Evolutionary conservation across 257 asterid species (phyloP).

Genomic region (Plectranthus barbatus): DNA sequence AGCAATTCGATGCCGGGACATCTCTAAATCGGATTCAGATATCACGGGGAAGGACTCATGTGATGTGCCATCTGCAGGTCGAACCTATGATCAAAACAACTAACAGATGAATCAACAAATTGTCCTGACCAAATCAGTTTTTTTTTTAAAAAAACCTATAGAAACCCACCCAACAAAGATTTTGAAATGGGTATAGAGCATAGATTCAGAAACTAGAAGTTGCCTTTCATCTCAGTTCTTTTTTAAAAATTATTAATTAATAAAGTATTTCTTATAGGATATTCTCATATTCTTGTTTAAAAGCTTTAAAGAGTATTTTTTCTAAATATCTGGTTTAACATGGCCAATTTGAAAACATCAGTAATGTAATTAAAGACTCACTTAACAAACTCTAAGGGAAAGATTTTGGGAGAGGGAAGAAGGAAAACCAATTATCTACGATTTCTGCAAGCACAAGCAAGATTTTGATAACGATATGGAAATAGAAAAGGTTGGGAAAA

Average conservation of each 20-base stretch:
- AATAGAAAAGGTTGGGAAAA: background rate
- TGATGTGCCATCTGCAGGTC: slow-evolving; percentile 55
- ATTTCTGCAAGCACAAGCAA: background rate
- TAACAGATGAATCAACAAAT: slow-evolving; percentile 10
- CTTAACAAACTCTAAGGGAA: background rate
- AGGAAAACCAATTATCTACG: background rate
- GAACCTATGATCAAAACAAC: slow-evolving; percentile 49
- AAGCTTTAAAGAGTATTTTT: too few species aligned
- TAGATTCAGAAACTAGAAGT: too few species aligned
- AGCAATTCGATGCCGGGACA: slow-evolving; percentile 63
- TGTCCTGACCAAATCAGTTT: background rate
- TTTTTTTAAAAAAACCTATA: too few species aligned
- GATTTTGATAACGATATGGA: background rate
- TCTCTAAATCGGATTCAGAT: slow-evolving; percentile 67
- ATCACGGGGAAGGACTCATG: slow-evolving; percentile 42
- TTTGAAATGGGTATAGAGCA: too few species aligned
- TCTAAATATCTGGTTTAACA: background rate
- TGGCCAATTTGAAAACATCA: background rate
- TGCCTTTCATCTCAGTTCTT: too few species aligned
- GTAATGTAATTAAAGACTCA: background rate
- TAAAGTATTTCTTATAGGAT: too few species aligned
- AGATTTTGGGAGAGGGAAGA: background rate
- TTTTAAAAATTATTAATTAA: too few species aligned
- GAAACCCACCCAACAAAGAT: too few species aligned
- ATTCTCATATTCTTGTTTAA: too few species aligned